These are phyloP conservation scores for Tillandsia fasciculata DNA, from an alignment of 176 grass and related monocot species.

Conservation along the genomic window DNA sequence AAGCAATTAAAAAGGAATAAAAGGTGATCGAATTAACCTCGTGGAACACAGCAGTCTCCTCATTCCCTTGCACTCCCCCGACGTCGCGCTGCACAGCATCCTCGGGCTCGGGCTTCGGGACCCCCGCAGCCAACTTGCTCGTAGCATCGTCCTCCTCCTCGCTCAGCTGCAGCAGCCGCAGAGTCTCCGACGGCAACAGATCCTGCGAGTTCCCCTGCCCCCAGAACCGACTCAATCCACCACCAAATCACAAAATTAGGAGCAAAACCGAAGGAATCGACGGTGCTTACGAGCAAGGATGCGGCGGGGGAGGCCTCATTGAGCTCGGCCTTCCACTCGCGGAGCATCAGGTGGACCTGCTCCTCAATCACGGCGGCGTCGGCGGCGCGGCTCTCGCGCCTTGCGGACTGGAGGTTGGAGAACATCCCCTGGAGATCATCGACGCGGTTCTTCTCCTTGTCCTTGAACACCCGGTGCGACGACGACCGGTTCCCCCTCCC, in stretches of 20 bases:
- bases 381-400: slow-evolving; percentile 72
- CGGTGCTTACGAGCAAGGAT: slow-evolving; percentile 46
- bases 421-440: slow-evolving; percentile 91
- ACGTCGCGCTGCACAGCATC: slow-evolving; percentile 9
- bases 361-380: slow-evolving; percentile 73
- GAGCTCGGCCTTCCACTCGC: slow-evolving; percentile 84
- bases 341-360: slow-evolving; percentile 90
- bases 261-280: background rate
- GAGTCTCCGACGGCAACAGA: slow-evolving; percentile 41
- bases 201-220: slow-evolving; percentile 41
- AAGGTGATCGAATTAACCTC: background rate
- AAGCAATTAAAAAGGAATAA: background rate
- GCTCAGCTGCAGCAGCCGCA: slow-evolving; percentile 56
- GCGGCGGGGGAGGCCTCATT: slow-evolving; percentile 63
- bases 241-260: background rate
- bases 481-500: slow-evolving; percentile 49
- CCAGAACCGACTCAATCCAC: slow-evolving; percentile 11
- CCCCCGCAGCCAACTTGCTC: slow-evolving; percentile 43
- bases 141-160: slow-evolving; percentile 91
- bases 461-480: slow-evolving; percentile 67
- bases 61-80: slow-evolving; percentile 20
- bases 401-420: slow-evolving; percentile 69
- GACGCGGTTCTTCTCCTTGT: slow-evolving; percentile 74
- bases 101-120: slow-evolving; percentile 25
- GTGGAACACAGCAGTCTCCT: slow-evolving; percentile 25